Evolutionary conservation across 1,284 basidiomycete genomes (phyloP).

Genomic region (Anthracocystis panici-leucophaei): DNA sequence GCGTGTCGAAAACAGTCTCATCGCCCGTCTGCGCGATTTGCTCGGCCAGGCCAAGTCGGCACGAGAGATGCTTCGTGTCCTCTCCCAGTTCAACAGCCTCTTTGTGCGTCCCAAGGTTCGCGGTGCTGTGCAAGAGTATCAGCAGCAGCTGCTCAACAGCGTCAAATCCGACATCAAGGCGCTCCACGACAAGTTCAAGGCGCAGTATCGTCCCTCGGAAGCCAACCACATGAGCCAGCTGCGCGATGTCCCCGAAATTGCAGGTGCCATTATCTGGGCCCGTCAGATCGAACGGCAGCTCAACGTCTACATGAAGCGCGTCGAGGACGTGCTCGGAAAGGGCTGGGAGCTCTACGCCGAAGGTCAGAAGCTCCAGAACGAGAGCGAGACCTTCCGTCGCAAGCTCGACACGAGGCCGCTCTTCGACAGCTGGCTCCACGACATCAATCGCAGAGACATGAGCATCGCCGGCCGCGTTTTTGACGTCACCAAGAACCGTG

Average conservation of each 20-base stretch:
- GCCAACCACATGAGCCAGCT: constrained; percentile 98
- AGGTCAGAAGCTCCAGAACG: constrained; percentile 93
- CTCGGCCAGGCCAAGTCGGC: constrained; percentile 96
- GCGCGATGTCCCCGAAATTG: constrained; percentile 95
- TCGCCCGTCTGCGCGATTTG: constrained; percentile 88
- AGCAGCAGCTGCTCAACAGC: constrained; percentile 76
- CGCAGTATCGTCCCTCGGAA: constrained; percentile 92
- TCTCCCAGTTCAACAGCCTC: constrained; percentile 96
- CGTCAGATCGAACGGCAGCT: constrained; percentile 97
- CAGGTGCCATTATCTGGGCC: constrained; percentile 98
- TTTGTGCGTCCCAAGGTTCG: constrained; percentile 90
- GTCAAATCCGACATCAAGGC: constrained; percentile 98
- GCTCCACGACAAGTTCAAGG: constrained; percentile 85
- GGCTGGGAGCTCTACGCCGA: constrained; percentile 99
- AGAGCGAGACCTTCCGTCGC: constrained; percentile 89
- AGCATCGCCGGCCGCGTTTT: constrained; percentile 94
- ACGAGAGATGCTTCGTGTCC: constrained; percentile 99
- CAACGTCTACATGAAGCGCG: constrained; percentile 97
- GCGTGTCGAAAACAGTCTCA: constrained; percentile 97
- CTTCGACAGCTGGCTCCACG: constrained; percentile 94
- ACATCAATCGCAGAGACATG: constrained; percentile 89
- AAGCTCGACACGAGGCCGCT: constrained; percentile 94
- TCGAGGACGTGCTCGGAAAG: constrained; percentile 97
- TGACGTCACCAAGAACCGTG: constrained; percentile 85
- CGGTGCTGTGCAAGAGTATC: constrained; percentile 98